A percentile compares a stretch with the other conserved stretches of the same genome.
phyloP scores from a whole-genome alignment of 257 asterid genomes.

The Solanum neorickii region DNA sequence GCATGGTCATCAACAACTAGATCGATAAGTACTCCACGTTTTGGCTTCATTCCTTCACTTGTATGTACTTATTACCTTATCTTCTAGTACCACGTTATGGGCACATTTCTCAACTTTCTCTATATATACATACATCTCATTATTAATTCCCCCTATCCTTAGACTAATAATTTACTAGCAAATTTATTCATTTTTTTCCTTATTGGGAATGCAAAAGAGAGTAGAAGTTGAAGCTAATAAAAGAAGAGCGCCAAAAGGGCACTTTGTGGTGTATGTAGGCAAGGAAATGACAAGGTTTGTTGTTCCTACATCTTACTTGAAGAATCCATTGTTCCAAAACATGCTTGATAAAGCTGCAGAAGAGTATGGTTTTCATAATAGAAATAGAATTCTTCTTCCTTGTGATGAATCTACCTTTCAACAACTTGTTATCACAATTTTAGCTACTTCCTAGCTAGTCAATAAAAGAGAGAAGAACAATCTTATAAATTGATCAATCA shows the following conservation, averaged over 20 bases:
- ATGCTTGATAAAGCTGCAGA: slow-evolving; percentile 61
- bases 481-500: neutral
- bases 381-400: slow-evolving; percentile 36
- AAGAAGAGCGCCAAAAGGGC: slow-evolving; percentile 52
- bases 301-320: slow-evolving; percentile 41
- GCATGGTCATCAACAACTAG: neutral
- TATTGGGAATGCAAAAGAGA: slow-evolving; percentile 19
- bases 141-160: neutral
- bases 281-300: slow-evolving; percentile 45
- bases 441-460: slow-evolving; percentile 4
- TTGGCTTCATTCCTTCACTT: neutral
- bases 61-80: neutral
- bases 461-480: neutral
- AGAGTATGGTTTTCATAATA: slow-evolving; percentile 45
- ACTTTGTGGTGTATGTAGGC: slow-evolving; percentile 75
- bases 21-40: neutral
- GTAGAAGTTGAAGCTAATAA: slow-evolving; percentile 3
- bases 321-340: slow-evolving; percentile 32
- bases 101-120: neutral
- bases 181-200: neutral
- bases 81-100: neutral
- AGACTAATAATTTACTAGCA: neutral
- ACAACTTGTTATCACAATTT: slow-evolving; percentile 8
- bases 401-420: slow-evolving; percentile 39
- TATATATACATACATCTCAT: neutral